Evolutionary conservation across 305 asterid species (phyloP), one percentile per base, ranked within the genome.

Genomic region (Galium porrigens): DNA sequence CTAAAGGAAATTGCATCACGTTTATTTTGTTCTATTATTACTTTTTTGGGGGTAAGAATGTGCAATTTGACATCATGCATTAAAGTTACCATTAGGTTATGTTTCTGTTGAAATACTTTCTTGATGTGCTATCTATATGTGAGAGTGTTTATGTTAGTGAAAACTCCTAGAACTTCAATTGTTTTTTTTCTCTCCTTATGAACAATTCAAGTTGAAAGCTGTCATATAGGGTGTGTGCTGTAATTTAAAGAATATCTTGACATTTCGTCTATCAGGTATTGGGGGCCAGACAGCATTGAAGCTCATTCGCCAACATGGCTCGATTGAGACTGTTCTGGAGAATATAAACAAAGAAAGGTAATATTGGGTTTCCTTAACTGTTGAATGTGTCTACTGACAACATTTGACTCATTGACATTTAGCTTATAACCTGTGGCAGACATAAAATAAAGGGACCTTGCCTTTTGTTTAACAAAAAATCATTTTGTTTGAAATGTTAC

Each of bases 251-350:
- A 27, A 55, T 57, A 22, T 61, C 30, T 12, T 69, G 53, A 4
- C 34, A 36, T 10, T 32, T 42, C 9, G 46, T 18, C 15, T 30
- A 72, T 78, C 83, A 92, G 99, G 99, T 73, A 84, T 92, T 70
- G 99, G 96, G 62, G 94, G 95, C 73, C 78, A 80, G 78, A 92
- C 99, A 59, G 97, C 99, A 70, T 75, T 92, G 81, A 92, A 92
- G 85, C 85, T 92, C 76, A 86, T 92, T 66, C 88, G 94, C 62
- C 95, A 89, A 69, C 98, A 89, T 78, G 91, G 96, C 52, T 87
- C 94, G 15, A 84, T 92, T 41, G 99, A 92, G 81, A 76, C 70
- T 72, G 77, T 92, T 68, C 71, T 92, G 73, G 95, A 87, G 83
- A 92, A 92, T 73, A 80, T 92, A 60, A 92, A 81, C 83, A 89